Evolutionary conservation across 495 filamentous ascomycete genomes (phyloP), one percentile per base, ranked within the genome.

Genomic region (Penicillium tannophilum): DNA sequence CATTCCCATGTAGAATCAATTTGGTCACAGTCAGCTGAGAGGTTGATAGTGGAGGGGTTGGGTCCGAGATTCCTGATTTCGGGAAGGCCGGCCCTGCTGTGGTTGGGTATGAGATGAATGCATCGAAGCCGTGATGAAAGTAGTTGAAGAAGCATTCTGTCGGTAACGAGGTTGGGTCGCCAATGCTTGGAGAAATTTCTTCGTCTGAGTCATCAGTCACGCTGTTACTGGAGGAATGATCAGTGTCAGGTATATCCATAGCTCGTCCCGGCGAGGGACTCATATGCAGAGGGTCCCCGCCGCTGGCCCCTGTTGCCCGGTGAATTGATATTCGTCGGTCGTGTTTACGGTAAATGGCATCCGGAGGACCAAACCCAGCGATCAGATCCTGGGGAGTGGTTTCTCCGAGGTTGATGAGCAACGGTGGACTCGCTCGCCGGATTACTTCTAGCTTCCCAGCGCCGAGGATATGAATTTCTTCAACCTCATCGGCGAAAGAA

Each of bases 81-180:
- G 86, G 85, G 7, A 89, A 88, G 7, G 85, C 84, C 0, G 88
- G 88, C 8, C 88, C 89, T 1, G 86, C 79, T 3, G 76, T 73
- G 4, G 84, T 86, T 19, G 90, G 88, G 30, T 88, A 82, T 0
- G 93, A 96, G 16, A 98, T 82, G 48, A 97, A 85, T n/a, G 97
- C 83, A 72, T 98, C 94, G 64, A 98, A 90, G 3, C 94, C 94
- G 63, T 96, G 88, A 59, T 91, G 88, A 65, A 97, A 98, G 69
- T 98, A 98, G 66, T 97, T 97, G 70, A 92, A 95, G 72, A 97
- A 98, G 63, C 86, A 93, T 73, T 97, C 93, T 16, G 86, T 64
- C 6, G 76, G 76, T 11, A 79, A 56, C 9, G 73, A 74, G 4
- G 70, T 66, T 26, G 74, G 72, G 48, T 81, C 78, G 19, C 75